Evolutionary conservation across 176 grass and related monocot genomes (phyloP).

Genomic region (Microstegium vimineum): DNA sequence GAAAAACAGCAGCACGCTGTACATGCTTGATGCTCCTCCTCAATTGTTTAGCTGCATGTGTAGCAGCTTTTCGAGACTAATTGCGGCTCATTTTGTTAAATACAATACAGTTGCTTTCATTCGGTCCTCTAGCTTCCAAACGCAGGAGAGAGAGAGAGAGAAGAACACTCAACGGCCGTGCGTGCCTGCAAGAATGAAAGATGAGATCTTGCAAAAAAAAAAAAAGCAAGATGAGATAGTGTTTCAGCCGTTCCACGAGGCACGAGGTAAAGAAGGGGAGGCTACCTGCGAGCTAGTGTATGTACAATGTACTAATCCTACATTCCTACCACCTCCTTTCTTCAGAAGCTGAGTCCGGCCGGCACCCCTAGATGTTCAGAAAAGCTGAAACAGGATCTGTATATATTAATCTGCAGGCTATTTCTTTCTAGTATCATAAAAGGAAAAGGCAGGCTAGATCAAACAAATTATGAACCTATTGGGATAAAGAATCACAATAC

Average conservation of each 20-base stretch:
- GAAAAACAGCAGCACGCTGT: slow-evolving; percentile 30
- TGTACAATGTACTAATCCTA: no score
- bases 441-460: not conserved
- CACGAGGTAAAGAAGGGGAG: not conserved
- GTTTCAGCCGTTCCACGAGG: not conserved
- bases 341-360: slow-evolving; percentile 2
- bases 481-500: not conserved
- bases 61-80: slow-evolving; percentile 12
- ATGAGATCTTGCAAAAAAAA: not conserved
- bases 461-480: not conserved
- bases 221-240: not conserved
- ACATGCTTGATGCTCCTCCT: slow-evolving; percentile 27
- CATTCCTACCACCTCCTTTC: not conserved
- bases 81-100: slow-evolving; percentile 26
- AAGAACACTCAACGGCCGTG: not conserved
- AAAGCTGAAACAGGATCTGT: slow-evolving; percentile 7
- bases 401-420: not conserved
- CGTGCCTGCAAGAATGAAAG: not conserved
- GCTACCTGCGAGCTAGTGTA: not conserved
- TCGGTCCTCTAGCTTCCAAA: no score
- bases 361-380: slow-evolving; percentile 8
- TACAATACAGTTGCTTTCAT: not conserved
- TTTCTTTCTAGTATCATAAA: not conserved
- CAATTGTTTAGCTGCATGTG: slow-evolving; percentile 30
- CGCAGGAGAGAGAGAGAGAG: not conserved